phyloP scores from a whole-genome alignment of 164 flowering plant genomes.

The Vitis labrusca region DNA sequence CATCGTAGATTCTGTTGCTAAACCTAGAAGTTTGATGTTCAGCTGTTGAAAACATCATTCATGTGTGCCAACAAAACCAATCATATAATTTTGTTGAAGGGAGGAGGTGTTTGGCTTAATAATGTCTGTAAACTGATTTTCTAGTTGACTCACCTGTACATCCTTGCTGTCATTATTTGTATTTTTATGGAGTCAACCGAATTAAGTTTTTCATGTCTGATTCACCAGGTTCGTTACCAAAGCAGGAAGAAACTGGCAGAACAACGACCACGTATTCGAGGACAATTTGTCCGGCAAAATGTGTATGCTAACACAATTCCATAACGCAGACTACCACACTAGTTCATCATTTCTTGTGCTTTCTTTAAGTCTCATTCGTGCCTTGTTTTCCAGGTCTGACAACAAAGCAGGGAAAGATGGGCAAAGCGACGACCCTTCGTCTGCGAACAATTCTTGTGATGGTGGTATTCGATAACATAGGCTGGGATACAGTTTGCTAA shows the following conservation, averaged over 20 bases:
- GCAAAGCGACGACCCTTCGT: slow-evolving; percentile 11
- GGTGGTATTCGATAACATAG: slow-evolving; percentile 17
- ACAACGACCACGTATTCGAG: slow-evolving; percentile 54
- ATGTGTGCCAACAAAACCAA: too few relatives aligned
- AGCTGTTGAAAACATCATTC: too few relatives aligned
- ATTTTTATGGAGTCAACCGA: too few relatives aligned
- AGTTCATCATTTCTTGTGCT: background rate
- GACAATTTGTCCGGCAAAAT: slow-evolving; percentile 54
- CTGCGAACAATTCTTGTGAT: slow-evolving; percentile 25
- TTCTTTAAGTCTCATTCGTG: background rate
- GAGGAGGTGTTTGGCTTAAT: too few relatives aligned
- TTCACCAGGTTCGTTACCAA: slow-evolving; percentile 55
- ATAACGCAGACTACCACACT: too few relatives aligned
- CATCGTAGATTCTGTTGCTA: too few relatives aligned
- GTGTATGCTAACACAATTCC: slow-evolving; percentile 18
- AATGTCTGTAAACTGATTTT: too few relatives aligned
- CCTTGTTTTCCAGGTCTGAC: slow-evolving; percentile 21
- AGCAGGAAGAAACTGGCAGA: slow-evolving; percentile 64
- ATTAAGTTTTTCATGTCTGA: background rate
- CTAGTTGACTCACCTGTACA: too few relatives aligned
- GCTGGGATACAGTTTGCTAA: slow-evolving; percentile 7
- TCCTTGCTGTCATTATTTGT: background rate
- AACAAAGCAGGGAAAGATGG: slow-evolving; percentile 23
- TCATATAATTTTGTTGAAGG: too few relatives aligned
- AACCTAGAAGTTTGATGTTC: too few relatives aligned